Conservation (phyloP, 768 basidiomycete genomes). For the Russula brevipes region DNA sequence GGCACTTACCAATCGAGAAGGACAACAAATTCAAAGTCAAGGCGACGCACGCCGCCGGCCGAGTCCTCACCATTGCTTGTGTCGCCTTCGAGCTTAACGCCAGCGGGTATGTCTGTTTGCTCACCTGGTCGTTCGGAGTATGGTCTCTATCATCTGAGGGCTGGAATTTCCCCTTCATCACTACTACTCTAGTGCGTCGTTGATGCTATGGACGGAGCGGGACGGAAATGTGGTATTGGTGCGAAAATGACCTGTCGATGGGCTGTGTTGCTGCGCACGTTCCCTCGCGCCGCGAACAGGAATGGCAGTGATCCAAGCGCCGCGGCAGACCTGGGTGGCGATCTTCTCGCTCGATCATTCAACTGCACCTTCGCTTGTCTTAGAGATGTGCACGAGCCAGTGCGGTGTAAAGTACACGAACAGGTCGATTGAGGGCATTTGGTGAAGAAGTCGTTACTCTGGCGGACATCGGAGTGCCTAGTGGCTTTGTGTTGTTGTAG, state of each 20-base stretch:
- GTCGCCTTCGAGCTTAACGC: slow-evolving; percentile 9
- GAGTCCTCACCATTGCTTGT: slow-evolving; percentile 20
- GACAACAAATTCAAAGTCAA: slow-evolving; percentile 23
- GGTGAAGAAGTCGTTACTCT: too few species aligned
- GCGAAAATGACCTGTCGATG: slow-evolving; percentile 10
- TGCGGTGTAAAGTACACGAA: too few species aligned
- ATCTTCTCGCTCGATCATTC: too few species aligned
- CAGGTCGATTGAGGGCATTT: too few species aligned
- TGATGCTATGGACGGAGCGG: slow-evolving; percentile 10
- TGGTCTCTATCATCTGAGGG: too few species aligned
- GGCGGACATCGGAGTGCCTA: too few species aligned
- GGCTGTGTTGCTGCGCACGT: background rate
- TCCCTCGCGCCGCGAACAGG: too few species aligned
- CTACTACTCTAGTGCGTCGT: background rate
- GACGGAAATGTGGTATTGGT: slow-evolving; percentile 7
- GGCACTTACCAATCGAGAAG: slow-evolving; percentile 12
- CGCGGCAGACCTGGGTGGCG: too few species aligned
- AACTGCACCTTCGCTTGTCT: too few species aligned
- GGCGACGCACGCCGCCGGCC: slow-evolving; percentile 11
- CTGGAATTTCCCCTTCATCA: background rate
- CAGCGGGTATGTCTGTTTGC: background rate
- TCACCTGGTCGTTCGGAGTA: background rate
- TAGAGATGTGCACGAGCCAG: too few species aligned
- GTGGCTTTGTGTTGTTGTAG: too few species aligned
- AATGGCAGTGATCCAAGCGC: too few species aligned